phyloP scores from a whole-genome alignment of 176 grass and related monocot species.

The Phoenix dactylifera region DNA sequence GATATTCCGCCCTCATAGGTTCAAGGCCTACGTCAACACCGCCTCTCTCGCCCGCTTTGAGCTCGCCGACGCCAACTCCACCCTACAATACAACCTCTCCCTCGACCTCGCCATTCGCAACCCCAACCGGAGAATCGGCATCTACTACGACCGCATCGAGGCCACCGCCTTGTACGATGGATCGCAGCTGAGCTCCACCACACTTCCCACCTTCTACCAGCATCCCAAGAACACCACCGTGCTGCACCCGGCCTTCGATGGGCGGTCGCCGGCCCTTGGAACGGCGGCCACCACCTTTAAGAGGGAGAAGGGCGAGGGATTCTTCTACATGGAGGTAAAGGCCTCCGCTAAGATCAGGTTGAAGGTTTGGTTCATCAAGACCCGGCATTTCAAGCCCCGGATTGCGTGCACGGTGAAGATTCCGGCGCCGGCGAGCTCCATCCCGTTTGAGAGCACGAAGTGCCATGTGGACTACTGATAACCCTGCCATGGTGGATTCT shows the following conservation, averaged over 20 bases:
- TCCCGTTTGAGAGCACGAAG: neutral
- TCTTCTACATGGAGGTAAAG: constrained; percentile 1
- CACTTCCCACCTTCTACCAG: constrained; percentile 55
- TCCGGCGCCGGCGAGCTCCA: neutral
- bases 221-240: constrained; percentile 58
- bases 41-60: neutral
- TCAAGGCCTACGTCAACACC: neutral
- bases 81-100: constrained; percentile 1
- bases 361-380: neutral
- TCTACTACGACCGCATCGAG: constrained; percentile 66
- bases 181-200: constrained; percentile 34
- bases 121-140: constrained; percentile 67
- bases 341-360: neutral
- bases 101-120: constrained; percentile 6
- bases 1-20: neutral
- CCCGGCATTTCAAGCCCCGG: neutral
- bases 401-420: neutral
- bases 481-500: too few relatives aligned
- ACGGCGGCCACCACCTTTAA: neutral
- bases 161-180: constrained; percentile 49
- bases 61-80: neutral
- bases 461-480: neutral
- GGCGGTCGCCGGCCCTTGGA: too few relatives aligned
- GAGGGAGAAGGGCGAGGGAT: constrained; percentile 3
- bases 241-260: neutral